Conservation (phyloP, 106 monocot genomes). For the Dendrobium huoshanense region DNA sequence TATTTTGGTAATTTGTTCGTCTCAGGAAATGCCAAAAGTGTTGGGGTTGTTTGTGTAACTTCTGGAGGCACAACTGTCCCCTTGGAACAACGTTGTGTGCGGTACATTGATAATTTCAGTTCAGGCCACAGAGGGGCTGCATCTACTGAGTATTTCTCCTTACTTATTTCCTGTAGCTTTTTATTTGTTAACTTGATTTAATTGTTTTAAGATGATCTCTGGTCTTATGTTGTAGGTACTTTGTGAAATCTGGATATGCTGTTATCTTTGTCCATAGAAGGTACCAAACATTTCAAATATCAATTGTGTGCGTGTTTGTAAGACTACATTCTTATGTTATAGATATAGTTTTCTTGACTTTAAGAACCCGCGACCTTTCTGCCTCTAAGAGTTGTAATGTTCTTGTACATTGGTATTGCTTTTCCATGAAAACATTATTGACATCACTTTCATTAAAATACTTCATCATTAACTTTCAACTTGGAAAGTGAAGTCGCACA, state of each 20-base stretch:
- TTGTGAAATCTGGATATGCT: constrained; percentile 86
- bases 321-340: not conserved
- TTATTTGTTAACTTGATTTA: not conserved
- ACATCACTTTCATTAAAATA: not conserved
- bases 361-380: not conserved
- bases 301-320: not conserved
- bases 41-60: constrained; percentile 79
- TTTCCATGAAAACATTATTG: not conserved
- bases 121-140: constrained; percentile 90
- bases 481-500: not conserved
- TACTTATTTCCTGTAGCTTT: not conserved
- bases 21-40: constrained; percentile 30
- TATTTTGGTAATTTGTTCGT: constrained; percentile 3
- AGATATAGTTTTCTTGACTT: not conserved
- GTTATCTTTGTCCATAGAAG: constrained; percentile 85
- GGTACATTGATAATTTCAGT: constrained; percentile 98
- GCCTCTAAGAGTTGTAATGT: not conserved
- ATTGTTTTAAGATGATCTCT: not conserved
- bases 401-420: not conserved
- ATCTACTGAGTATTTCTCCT: constrained; percentile 68
- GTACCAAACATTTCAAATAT: constrained; percentile 20
- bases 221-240: constrained; percentile 56
- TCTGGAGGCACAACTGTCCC: constrained; percentile 99
- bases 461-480: not conserved
- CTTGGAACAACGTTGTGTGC: constrained; percentile 91